Evolutionary conservation across 2,329 filamentous ascomycete species (phyloP), one percentile per base, ranked within the genome.

Genomic region (Chalara sp.): DNA sequence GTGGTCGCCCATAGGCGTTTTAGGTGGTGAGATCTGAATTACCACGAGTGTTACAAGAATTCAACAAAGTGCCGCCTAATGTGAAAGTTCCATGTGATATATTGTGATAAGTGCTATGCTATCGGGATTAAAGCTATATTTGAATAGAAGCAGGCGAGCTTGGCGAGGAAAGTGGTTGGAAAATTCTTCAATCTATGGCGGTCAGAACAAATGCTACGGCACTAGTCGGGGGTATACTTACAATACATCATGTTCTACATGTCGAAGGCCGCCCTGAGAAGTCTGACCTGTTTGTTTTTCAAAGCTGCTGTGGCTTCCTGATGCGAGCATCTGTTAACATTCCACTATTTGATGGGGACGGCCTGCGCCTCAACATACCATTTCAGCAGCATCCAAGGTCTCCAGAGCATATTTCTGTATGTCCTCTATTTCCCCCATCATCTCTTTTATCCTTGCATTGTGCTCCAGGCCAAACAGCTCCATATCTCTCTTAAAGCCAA

Each of bases 301-400:
- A 48, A 48, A n/a, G 31, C 29, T 13, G 42, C 43, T 44, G 56
- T 51, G 5, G 57, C 31, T 40, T 58, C 55, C 59, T 61, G 6
- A 10, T 28, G 8, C 35, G 35, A 41, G 37, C 29, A 31, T n/a
- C 33, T 10, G 6, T 47, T 28, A 51, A n/a, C 10, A 54, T 7
- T 4, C 5, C n/a, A 28, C 28, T 21, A n/a, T 28, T 5, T n/a
- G 43, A 3, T 32, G 11, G 10, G 1, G 35, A 29, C 32, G n/a
- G 10, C 3, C 5, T 29, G 11, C 21, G 21, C 21, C 21, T 10
- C 43, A 21, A 35, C 51, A 13, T 54, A 63, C 63, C 57, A 60
- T 62, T 48, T 65, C 63, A 30, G 60, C 57, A 51, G 45, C 47
- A 39, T 61, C 60, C 53, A 60, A 56, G 47, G 57, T 60, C 45